Evolutionary conservation across 2,329 filamentous ascomycete genomes (phyloP).

Genomic region (Ambrosiella cleistominuta): DNA sequence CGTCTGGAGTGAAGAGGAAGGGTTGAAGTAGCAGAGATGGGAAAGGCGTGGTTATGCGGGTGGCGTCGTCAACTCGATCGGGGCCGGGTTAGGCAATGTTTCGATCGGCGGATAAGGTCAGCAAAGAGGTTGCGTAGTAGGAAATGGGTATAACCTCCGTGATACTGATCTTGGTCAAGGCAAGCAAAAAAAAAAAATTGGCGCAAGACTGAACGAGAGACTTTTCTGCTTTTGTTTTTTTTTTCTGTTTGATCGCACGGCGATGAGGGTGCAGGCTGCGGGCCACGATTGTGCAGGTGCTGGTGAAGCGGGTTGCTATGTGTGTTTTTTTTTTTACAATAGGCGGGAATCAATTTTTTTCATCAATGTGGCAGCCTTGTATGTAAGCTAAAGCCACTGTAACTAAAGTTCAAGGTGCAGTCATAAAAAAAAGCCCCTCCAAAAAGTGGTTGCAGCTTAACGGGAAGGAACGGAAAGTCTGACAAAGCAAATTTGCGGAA

Average conservation of each 20-base stretch:
- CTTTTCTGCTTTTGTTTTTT: neutral
- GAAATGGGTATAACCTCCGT: neutral
- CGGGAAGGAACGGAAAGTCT: slow-evolving; percentile 1
- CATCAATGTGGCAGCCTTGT: neutral
- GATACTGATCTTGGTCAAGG: neutral
- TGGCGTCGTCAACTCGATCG: neutral
- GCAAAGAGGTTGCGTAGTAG: neutral
- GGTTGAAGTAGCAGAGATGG: neutral
- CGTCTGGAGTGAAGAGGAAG: neutral
- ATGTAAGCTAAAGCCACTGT: neutral
- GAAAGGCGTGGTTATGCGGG: neutral
- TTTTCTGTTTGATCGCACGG: neutral
- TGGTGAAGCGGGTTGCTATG: neutral
- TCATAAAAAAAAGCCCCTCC: neutral
- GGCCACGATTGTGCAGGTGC: slow-evolving; percentile 1
- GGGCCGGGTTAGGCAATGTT: neutral
- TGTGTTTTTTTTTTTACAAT: neutral
- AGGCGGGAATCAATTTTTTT: slow-evolving; percentile 5
- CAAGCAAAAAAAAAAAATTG: neutral
- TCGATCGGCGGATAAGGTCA: neutral
- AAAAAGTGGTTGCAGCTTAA: slow-evolving; percentile 5
- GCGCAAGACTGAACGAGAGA: neutral
- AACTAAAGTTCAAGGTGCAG: neutral
- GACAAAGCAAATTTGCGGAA: neutral
- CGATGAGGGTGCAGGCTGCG: neutral